These are phyloP conservation scores for Cryptomeria japonica DNA, from an alignment of 75 land plant species.

Conservation along the genomic window DNA sequence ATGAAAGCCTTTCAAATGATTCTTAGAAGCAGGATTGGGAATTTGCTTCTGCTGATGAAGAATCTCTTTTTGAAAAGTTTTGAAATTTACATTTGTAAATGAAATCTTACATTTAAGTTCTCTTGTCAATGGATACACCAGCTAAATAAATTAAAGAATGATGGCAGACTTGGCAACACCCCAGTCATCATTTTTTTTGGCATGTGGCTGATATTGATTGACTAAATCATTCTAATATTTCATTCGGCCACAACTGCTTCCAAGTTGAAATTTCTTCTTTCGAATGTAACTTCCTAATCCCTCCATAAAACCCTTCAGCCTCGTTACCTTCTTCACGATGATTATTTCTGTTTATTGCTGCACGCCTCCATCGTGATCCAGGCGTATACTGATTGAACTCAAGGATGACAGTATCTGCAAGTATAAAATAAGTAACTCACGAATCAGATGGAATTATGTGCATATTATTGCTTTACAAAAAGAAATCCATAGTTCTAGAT, in stretches of 20 bases:
- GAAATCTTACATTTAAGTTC: neutral
- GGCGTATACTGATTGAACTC: constrained; percentile 90
- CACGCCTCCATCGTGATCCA: constrained; percentile 84
- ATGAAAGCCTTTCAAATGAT: neutral
- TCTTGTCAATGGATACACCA: neutral
- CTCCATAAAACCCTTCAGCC: constrained; percentile 91
- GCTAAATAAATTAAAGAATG: constrained; percentile 7
- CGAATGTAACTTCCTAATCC: constrained; percentile 67
- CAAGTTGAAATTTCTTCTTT: constrained; percentile 72
- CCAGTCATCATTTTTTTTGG: constrained; percentile 3
- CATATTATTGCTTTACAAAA: neutral
- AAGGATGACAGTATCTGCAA: constrained; percentile 71
- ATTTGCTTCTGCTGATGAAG: neutral
- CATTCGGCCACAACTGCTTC: constrained; percentile 79
- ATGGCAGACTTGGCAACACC: neutral
- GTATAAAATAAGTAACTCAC: neutral
- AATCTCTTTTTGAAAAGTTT: neutral
- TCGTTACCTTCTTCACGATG: constrained; percentile 91
- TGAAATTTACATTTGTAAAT: neutral
- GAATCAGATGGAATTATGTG: neutral
- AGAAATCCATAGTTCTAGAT: neutral
- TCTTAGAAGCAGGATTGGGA: neutral
- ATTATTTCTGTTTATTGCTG: constrained; percentile 56
- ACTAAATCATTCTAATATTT: constrained; percentile 57
- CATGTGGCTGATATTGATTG: neutral